These are phyloP conservation scores for Cylindrodendrum hubeiense DNA, from an alignment of 2,329 filamentous ascomycete genomes.

Conservation along the genomic window DNA sequence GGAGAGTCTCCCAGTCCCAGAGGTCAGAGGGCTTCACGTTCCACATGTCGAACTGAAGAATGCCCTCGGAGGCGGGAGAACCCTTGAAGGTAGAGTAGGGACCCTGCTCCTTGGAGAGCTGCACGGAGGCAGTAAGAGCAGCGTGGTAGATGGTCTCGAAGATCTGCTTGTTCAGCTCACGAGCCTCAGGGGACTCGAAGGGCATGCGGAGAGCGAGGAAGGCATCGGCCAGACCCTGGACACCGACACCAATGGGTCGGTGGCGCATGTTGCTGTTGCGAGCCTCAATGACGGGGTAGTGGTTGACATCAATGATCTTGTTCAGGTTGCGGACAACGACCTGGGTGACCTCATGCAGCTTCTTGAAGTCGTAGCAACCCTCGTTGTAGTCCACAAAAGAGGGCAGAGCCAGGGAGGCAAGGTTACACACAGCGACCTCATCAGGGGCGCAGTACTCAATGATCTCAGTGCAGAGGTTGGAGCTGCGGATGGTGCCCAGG, in stretches of 20 bases:
- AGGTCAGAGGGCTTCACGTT: slow-evolving; percentile 91
- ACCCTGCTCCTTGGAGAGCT: slow-evolving; percentile 86
- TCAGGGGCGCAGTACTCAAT: slow-evolving; percentile 97
- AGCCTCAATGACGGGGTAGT: slow-evolving; percentile 97
- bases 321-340: slow-evolving; percentile 96
- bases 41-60: slow-evolving; percentile 99
- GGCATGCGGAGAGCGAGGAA: slow-evolving; percentile 97
- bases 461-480: slow-evolving; percentile 98
- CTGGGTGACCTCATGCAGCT: slow-evolving; percentile 93
- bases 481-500: slow-evolving; percentile 96
- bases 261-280: slow-evolving; percentile 97
- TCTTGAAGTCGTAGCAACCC: slow-evolving; percentile 93
- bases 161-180: slow-evolving; percentile 95
- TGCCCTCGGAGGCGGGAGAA: slow-evolving; percentile 92
- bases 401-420: slow-evolving; percentile 93
- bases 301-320: slow-evolving; percentile 98
- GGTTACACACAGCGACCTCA: slow-evolving; percentile 98
- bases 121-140: slow-evolving; percentile 88
- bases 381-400: slow-evolving; percentile 89
- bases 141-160: slow-evolving; percentile 99
- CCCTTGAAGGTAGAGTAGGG: slow-evolving; percentile 92
- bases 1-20: slow-evolving; percentile 94
- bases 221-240: slow-evolving; percentile 96
- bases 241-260: slow-evolving; percentile 94
- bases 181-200: slow-evolving; percentile 95